Evolutionary conservation across 768 basidiomycete species (phyloP).

Genomic region (Phylloporus sp.): DNA sequence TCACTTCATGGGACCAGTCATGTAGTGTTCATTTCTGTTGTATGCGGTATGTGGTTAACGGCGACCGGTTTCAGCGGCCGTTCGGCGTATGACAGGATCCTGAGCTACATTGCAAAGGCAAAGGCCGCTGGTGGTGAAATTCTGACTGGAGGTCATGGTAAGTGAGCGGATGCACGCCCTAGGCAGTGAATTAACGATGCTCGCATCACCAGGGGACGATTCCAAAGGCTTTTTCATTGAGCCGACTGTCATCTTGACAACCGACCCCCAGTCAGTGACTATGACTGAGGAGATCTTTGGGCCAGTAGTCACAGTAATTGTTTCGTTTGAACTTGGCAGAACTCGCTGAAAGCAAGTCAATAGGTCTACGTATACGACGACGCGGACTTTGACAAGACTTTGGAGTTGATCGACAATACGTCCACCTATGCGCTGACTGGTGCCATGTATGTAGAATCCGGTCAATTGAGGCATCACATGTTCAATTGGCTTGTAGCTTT

Average conservation of each 20-base stretch:
- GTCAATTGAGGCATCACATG: constrained; percentile 1
- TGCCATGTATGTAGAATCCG: constrained; percentile 60
- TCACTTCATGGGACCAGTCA: constrained; percentile 96
- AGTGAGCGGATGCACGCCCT: constrained; percentile 13
- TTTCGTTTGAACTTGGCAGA: constrained; percentile 9
- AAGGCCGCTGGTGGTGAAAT: constrained; percentile 88
- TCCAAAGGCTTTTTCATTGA: constrained; percentile 92
- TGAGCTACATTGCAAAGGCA: constrained; percentile 79
- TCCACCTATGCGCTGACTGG: constrained; percentile 94
- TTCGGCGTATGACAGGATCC: constrained; percentile 86
- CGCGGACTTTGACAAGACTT: constrained; percentile 77
- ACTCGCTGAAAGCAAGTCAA: background rate
- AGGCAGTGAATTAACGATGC: background rate
- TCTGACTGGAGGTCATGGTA: constrained; percentile 79
- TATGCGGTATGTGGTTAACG: background rate
- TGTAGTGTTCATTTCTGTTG: constrained; percentile 44
- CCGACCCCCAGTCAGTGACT: constrained; percentile 84
- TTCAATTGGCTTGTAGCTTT: constrained; percentile 53
- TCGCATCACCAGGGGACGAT: constrained; percentile 57
- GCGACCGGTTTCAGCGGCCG: constrained; percentile 50
- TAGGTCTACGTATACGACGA: constrained; percentile 90
- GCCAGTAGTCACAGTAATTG: constrained; percentile 79
- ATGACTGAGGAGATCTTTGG: constrained; percentile 97
- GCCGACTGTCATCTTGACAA: constrained; percentile 91
- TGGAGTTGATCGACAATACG: constrained; percentile 82